phyloP scores from a whole-genome alignment of 768 basidiomycete genomes.

The Cyathus striatus region DNA sequence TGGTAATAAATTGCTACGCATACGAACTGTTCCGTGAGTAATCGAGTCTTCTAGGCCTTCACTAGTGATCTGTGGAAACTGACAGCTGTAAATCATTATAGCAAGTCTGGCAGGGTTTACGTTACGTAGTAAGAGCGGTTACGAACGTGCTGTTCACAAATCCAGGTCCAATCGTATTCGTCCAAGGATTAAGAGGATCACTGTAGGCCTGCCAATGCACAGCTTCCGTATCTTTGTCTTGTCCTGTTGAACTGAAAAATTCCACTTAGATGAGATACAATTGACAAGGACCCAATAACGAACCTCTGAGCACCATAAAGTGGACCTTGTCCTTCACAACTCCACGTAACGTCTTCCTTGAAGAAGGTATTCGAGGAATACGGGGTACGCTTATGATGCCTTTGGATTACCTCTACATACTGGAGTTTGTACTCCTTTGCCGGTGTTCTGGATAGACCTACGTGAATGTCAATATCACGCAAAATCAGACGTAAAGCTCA shows the following conservation, averaged over 20 bases:
- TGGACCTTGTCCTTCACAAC: conserved; percentile 36
- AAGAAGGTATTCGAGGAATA: conserved; percentile 47
- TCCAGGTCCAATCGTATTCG: conserved; percentile 33
- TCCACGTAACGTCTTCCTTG: conserved; percentile 40
- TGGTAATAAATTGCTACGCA: neutral
- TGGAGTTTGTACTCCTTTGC: conserved; percentile 28
- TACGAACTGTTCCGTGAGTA: conserved; percentile 34
- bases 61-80: conserved; percentile 44
- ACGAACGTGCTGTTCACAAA: conserved; percentile 37
- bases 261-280: conserved; percentile 13
- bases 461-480: neutral
- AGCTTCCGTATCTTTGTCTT: neutral
- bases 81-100: conserved; percentile 25
- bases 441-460: conserved; percentile 23
- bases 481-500: conserved; percentile 14
- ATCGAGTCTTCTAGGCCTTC: conserved; percentile 39
- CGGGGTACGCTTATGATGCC: conserved; percentile 50
- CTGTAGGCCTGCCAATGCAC: conserved; percentile 38
- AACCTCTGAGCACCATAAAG: conserved; percentile 26
- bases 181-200: conserved; percentile 36
- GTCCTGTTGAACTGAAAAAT: neutral
- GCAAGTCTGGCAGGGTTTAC: neutral
- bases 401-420: conserved; percentile 48
- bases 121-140: neutral
- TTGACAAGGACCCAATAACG: conserved; percentile 24